Conservation (phyloP, 2,329 filamentous ascomycete species). For the Sphaerostilbella broomeana region DNA sequence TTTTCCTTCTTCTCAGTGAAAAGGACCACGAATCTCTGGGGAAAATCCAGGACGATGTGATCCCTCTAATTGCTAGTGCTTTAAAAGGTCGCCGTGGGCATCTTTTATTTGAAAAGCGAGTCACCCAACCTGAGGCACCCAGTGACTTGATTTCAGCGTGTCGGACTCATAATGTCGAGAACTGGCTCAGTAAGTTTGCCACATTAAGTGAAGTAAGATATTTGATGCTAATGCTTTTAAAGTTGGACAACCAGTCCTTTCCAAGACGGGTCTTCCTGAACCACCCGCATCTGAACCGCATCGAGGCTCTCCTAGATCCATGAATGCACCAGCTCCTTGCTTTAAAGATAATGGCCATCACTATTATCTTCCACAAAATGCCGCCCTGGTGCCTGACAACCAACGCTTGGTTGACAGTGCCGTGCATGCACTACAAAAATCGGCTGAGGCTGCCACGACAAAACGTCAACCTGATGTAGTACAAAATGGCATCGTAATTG, state of each 20-base stretch:
- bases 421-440: constrained; percentile 23
- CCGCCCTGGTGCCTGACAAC: neutral
- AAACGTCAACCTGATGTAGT: constrained; percentile 1
- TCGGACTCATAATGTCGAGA: constrained; percentile 22
- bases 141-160: constrained; percentile 24
- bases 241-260: constrained; percentile 26
- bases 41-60: constrained; percentile 23
- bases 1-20: constrained; percentile 23
- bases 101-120: constrained; percentile 17
- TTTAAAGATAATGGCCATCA: constrained; percentile 16
- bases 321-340: constrained; percentile 11
- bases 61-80: constrained; percentile 27
- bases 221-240: constrained; percentile 13
- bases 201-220: neutral
- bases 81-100: constrained; percentile 26
- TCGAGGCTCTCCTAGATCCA: neutral
- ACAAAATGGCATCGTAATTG: constrained; percentile 14
- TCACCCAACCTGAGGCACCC: constrained; percentile 13
- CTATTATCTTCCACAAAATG: constrained; percentile 19
- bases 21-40: constrained; percentile 25
- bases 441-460: constrained; percentile 21
- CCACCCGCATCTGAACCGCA: constrained; percentile 19
- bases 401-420: neutral
- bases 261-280: constrained; percentile 24
- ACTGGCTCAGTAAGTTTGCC: constrained; percentile 31